phyloP scores from a whole-genome alignment of 495 filamentous ascomycete species.

The Xylaria scruposa region DNA sequence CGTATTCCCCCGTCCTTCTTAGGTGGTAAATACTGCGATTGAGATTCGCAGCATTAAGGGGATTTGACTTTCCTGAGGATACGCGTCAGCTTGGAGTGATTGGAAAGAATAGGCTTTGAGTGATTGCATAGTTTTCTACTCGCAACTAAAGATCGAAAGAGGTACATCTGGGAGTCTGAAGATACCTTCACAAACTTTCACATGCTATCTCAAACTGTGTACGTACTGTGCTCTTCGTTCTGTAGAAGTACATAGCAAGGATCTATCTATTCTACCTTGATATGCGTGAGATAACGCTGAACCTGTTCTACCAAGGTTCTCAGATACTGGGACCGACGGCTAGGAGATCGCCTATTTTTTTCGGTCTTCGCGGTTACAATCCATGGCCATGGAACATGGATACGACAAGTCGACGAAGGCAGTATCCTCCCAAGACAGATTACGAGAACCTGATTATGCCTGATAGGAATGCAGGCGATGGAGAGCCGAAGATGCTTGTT shows the following conservation, averaged over 20 bases:
- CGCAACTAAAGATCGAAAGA: no score
- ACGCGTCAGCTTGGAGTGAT: not conserved
- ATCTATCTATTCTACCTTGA: not conserved
- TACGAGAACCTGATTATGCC: not conserved
- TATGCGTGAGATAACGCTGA: not conserved
- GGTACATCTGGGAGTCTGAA: not conserved
- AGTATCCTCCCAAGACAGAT: not conserved
- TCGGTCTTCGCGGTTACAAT: not conserved
- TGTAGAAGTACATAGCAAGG: not conserved
- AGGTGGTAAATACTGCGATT: not conserved
- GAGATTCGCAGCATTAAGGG: not conserved
- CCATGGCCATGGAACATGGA: not conserved
- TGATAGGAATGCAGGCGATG: not conserved
- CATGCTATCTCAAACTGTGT: not conserved
- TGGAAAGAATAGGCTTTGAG: not conserved
- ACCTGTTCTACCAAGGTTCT: not conserved
- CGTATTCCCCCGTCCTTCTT: not conserved
- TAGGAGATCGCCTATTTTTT: not conserved
- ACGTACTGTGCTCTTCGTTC: not conserved
- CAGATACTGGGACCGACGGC: not conserved
- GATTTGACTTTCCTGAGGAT: not conserved
- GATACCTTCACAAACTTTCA: not conserved
- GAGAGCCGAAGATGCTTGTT: not conserved
- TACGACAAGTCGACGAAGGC: not conserved
- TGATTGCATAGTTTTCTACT: not conserved